Conservation (phyloP, 2,329 filamentous ascomycete genomes). For the Talaromyces sp. region DNA sequence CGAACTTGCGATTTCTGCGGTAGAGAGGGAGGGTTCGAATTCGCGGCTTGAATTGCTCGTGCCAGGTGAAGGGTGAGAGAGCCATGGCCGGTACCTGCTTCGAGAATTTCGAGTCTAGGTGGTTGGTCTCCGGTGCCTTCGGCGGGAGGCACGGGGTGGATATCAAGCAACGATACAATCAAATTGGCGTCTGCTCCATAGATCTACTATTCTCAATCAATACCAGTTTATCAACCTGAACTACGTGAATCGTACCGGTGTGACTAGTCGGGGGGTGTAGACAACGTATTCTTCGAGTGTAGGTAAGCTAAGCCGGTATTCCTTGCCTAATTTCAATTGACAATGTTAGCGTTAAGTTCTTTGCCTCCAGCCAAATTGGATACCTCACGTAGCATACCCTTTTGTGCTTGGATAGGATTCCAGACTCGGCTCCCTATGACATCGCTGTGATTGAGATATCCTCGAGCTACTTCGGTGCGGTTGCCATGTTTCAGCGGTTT, state of each 20-base stretch:
- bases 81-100: constrained; percentile 83
- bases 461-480: constrained; percentile 35
- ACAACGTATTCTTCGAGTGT: constrained; percentile 71
- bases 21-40: constrained; percentile 52
- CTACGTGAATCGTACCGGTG: constrained; percentile 56
- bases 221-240: neutral
- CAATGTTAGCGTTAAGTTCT: neutral
- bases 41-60: constrained; percentile 71
- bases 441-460: constrained; percentile 46
- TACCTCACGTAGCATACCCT: constrained; percentile 31
- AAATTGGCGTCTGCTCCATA: constrained; percentile 73
- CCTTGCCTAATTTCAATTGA: constrained; percentile 32
- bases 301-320: constrained; percentile 60
- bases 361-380: neutral
- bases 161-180: constrained; percentile 72
- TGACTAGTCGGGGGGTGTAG: constrained; percentile 66
- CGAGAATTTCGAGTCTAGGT: constrained; percentile 67
- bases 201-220: constrained; percentile 48
- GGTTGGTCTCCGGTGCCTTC: constrained; percentile 27
- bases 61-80: constrained; percentile 72
- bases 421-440: constrained; percentile 63
- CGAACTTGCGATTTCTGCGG: constrained; percentile 35
- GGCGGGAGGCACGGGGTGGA: constrained; percentile 55
- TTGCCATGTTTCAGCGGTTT: constrained; percentile 40
- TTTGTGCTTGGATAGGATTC: constrained; percentile 57